Conservation (phyloP, 345 rosid species). For the Gossypioides kirkii region DNA sequence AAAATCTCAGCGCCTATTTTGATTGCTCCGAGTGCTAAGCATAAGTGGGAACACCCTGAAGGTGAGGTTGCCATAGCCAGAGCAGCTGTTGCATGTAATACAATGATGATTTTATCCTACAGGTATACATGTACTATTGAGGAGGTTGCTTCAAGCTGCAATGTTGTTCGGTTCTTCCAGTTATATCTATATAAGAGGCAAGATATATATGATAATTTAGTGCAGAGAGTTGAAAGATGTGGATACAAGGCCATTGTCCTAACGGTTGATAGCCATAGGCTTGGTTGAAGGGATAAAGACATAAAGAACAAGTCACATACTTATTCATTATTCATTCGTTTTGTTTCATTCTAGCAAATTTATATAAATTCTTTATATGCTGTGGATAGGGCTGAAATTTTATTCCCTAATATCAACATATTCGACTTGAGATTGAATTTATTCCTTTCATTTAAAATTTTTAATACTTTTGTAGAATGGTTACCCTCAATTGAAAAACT, state of each 20-base stretch:
- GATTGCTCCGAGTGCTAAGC: slow-evolving; percentile 72
- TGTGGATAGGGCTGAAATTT: background rate
- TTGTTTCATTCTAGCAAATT: background rate
- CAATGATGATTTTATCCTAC: slow-evolving; percentile 73
- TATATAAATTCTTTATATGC: background rate
- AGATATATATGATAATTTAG: slow-evolving; percentile 47
- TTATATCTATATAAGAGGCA: slow-evolving; percentile 63
- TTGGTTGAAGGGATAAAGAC: slow-evolving; percentile 89
- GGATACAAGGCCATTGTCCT: slow-evolving; percentile 81
- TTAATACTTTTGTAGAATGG: slow-evolving; percentile 49
- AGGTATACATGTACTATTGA: slow-evolving; percentile 57
- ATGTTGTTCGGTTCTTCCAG: slow-evolving; percentile 74
- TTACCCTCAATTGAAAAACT: slow-evolving; percentile 58
- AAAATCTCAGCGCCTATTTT: slow-evolving; percentile 59
- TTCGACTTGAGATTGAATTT: background rate
- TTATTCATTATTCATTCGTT: slow-evolving; percentile 14
- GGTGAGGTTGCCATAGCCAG: slow-evolving; percentile 88
- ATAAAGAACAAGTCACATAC: slow-evolving; percentile 65
- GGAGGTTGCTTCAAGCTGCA: slow-evolving; percentile 84
- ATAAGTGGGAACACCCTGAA: slow-evolving; percentile 65
- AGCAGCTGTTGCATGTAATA: slow-evolving; percentile 78
- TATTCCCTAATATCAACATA: background rate
- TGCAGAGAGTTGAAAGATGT: slow-evolving; percentile 74
- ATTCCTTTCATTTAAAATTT: background rate
- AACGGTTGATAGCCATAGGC: slow-evolving; percentile 78